phyloP scores from a whole-genome alignment of 2,329 filamentous ascomycete species.

The Calonectria pseudoturangicola region DNA sequence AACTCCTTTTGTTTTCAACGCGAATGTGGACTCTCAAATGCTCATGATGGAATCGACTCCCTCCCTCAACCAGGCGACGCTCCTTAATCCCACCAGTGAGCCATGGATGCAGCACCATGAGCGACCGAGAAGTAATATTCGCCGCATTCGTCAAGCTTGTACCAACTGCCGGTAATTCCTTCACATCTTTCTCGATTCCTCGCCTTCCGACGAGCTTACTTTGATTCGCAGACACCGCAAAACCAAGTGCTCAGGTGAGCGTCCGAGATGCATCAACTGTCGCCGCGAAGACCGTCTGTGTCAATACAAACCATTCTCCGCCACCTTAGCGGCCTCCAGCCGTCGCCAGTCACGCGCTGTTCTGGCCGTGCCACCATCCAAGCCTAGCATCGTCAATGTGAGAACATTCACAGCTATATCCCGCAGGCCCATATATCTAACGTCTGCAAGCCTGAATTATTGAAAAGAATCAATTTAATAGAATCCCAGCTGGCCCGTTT shows the following conservation, averaged over 20 bases:
- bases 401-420: neutral
- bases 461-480: conserved; percentile 37
- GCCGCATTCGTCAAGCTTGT: conserved; percentile 43
- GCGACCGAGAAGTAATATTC: conserved; percentile 31
- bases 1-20: neutral
- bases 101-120: conserved; percentile 14
- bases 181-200: neutral
- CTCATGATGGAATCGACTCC: conserved; percentile 19
- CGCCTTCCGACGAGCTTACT: neutral
- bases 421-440: neutral
- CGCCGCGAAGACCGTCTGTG: conserved; percentile 37
- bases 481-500: conserved; percentile 37
- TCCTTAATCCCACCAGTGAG: neutral
- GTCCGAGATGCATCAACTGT: conserved; percentile 40
- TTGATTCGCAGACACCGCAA: conserved; percentile 38
- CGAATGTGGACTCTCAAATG: neutral
- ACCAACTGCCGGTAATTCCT: conserved; percentile 37
- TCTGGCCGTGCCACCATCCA: conserved; percentile 3
- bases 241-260: conserved; percentile 43
- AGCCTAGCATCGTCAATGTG: conserved; percentile 26
- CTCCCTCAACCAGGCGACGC: conserved; percentile 8
- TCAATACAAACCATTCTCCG: conserved; percentile 38
- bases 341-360: neutral
- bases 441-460: conserved; percentile 24
- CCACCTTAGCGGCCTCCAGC: conserved; percentile 19